Conservation (phyloP, 2,329 filamentous ascomycete species). For the Xylaria sp. region DNA sequence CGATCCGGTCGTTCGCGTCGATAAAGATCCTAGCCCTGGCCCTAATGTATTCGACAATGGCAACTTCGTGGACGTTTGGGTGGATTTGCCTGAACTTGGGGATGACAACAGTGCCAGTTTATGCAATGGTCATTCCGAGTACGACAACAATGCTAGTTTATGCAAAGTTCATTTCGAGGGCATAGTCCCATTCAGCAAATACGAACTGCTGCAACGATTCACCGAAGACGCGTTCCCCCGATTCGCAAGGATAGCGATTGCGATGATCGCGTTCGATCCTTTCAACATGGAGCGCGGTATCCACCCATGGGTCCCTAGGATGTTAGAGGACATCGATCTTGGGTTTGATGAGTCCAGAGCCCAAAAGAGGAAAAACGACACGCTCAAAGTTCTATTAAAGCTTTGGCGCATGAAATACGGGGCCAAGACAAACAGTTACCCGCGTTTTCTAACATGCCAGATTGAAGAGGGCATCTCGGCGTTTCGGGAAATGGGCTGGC, state of each 20-base stretch:
- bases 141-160: no score
- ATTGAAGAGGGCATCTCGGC: conserved; percentile 4
- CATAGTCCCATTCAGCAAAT: conserved; percentile 31
- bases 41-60: no score
- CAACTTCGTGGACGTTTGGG: no score
- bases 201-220: conserved; percentile 22
- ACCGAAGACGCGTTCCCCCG: conserved; percentile 4
- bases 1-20: conserved; percentile 27
- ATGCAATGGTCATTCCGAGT: no score
- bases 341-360: not conserved
- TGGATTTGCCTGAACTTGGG: no score
- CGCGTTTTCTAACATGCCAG: conserved; percentile 18
- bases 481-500: conserved; percentile 30
- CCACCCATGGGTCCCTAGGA: not conserved
- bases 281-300: not conserved
- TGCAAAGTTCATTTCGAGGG: conserved; percentile 24
- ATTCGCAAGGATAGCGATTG: conserved; percentile 30
- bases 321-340: not conserved
- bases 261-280: conserved; percentile 21
- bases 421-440: not conserved
- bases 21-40: not conserved
- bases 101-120: no score
- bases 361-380: no score
- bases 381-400: not conserved
- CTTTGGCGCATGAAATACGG: conserved; percentile 21